Conservation (phyloP, 2,329 filamentous ascomycete species). For the Exophiala calicioides region DNA sequence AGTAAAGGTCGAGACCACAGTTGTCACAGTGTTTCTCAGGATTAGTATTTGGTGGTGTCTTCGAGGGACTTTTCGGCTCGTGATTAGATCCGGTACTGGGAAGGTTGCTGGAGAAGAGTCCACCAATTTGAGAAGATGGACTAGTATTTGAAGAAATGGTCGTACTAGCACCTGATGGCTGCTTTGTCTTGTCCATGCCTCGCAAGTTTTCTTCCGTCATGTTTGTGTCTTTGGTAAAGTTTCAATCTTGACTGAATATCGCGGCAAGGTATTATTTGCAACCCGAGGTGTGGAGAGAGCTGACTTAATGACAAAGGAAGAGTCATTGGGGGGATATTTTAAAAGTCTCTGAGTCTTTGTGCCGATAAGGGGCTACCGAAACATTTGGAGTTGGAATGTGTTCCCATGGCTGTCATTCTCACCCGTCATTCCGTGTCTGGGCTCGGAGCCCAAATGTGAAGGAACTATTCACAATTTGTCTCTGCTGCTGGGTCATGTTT, state of each 20-base stretch:
- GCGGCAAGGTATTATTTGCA: slow-evolving; percentile 3
- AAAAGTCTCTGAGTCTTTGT: too few relatives aligned
- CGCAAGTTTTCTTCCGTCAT: slow-evolving; percentile 4
- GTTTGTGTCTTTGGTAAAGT: slow-evolving; percentile 6
- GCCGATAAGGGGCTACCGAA: too few relatives aligned
- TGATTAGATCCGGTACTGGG: slow-evolving; percentile 28
- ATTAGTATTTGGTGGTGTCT: neutral
- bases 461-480: too few relatives aligned
- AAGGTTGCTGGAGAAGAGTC: slow-evolving; percentile 27
- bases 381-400: too few relatives aligned
- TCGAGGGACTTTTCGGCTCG: slow-evolving; percentile 69
- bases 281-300: neutral
- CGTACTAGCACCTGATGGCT: slow-evolving; percentile 1
- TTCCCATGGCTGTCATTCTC: too few relatives aligned
- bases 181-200: slow-evolving; percentile 10
- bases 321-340: too few relatives aligned
- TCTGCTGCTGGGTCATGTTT: too few relatives aligned
- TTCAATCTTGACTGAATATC: slow-evolving; percentile 8
- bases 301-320: too few relatives aligned
- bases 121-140: neutral
- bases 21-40: neutral
- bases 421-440: too few relatives aligned
- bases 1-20: neutral
- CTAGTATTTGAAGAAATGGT: slow-evolving; percentile 1
- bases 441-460: too few relatives aligned